Conservation (phyloP, 1,284 basidiomycete genomes). For the Ceratobasidium sp. region DNA sequence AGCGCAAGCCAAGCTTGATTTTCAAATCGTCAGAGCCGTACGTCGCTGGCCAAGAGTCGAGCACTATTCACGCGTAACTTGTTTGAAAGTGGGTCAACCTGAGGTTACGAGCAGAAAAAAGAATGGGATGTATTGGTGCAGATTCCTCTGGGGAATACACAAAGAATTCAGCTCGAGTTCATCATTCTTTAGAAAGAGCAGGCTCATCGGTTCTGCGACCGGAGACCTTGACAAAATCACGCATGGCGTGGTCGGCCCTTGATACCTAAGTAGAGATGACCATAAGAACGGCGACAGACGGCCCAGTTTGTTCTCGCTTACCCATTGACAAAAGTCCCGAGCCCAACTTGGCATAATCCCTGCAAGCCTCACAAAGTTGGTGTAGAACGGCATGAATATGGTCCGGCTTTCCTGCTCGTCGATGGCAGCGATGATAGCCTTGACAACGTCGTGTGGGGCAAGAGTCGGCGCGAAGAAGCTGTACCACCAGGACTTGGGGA, state of each 20-base stretch:
- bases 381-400: conserved; percentile 81
- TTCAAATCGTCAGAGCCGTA: conserved; percentile 69
- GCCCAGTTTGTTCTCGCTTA: conserved; percentile 56
- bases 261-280: conserved; percentile 58
- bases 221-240: conserved; percentile 64
- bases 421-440: conserved; percentile 81
- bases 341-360: conserved; percentile 77
- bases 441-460: conserved; percentile 79
- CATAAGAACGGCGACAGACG: not conserved
- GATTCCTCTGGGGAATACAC: conserved; percentile 30
- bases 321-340: conserved; percentile 79
- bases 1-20: conserved; percentile 77
- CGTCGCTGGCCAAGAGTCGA: conserved; percentile 15
- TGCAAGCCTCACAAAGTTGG: conserved; percentile 67
- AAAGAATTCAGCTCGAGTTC: not conserved
- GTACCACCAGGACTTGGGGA: conserved; percentile 64
- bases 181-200: conserved; percentile 33
- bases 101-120: not conserved
- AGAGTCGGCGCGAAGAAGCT: conserved; percentile 82
- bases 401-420: conserved; percentile 81
- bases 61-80: not conserved
- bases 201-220: conserved; percentile 52
- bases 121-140: conserved; percentile 19
- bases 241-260: conserved; percentile 64
- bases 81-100: not conserved